Evolutionary conservation across 345 rosid species (phyloP).

Genomic region (Schrenkiella parvula): DNA sequence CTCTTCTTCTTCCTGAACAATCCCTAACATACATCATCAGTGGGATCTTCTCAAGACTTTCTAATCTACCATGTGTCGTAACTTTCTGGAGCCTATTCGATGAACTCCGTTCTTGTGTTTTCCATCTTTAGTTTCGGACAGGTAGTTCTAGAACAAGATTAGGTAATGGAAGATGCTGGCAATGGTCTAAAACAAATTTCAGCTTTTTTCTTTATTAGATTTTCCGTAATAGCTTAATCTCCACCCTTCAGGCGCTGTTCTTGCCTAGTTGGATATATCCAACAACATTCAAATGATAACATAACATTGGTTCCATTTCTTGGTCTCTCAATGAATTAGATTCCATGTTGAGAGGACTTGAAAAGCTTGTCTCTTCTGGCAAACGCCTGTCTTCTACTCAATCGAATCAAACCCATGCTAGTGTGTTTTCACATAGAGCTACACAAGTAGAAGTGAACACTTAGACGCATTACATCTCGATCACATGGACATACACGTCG

Average conservation of each 20-base stretch:
- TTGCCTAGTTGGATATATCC: neutral
- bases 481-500: neutral
- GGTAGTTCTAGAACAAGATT: slow-evolving; percentile 12
- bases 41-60: neutral
- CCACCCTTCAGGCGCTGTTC: neutral
- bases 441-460: neutral
- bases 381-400: neutral
- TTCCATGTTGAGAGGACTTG: neutral
- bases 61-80: slow-evolving; percentile 21
- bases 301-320: neutral
- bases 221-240: too few species aligned
- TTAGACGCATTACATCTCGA: neutral
- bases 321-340: neutral
- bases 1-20: slow-evolving; percentile 43
- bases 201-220: too few species aligned
- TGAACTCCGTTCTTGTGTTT: slow-evolving; percentile 6
- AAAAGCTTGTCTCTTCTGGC: neutral
- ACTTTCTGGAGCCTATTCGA: neutral
- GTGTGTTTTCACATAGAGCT: neutral
- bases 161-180: slow-evolving; percentile 7
- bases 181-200: neutral
- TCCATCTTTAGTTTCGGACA: slow-evolving; percentile 11
- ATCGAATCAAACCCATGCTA: neutral
- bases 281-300: neutral
- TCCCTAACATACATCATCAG: slow-evolving; percentile 2